Conservation (phyloP, 2,329 filamentous ascomycete genomes). For the Aspergillus caelatus region DNA sequence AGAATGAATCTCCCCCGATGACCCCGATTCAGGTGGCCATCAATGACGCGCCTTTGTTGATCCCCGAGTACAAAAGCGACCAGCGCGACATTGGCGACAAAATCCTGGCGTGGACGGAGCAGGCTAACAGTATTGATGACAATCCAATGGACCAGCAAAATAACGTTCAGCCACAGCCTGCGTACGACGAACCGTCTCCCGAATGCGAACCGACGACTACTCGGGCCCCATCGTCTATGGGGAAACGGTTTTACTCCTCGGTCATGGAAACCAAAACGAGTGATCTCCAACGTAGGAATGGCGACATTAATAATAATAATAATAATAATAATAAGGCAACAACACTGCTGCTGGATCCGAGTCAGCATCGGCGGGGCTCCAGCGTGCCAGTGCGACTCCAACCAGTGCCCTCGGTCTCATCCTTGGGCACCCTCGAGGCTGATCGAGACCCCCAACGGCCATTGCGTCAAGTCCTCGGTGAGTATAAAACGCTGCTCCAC, state of each 20-base stretch:
- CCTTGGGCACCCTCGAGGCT: slow-evolving; percentile 21
- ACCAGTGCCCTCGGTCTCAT: slow-evolving; percentile 29
- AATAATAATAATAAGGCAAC: too few relatives aligned
- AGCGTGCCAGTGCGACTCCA: slow-evolving; percentile 8
- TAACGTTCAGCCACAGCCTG: background rate
- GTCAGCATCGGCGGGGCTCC: slow-evolving; percentile 8
- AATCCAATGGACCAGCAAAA: background rate
- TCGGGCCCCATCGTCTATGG: background rate
- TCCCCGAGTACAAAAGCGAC: background rate
- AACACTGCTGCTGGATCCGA: background rate
- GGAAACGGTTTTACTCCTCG: slow-evolving; percentile 10
- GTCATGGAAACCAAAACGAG: background rate
- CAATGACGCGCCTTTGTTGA: slow-evolving; percentile 1
- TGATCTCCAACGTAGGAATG: background rate
- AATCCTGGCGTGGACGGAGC: background rate
- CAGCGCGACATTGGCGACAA: background rate
- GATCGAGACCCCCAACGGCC: slow-evolving; percentile 17
- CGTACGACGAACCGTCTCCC: background rate
- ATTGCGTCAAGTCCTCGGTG: slow-evolving; percentile 19
- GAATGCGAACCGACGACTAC: background rate
- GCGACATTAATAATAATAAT: too few relatives aligned
- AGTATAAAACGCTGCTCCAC: slow-evolving; percentile 3
- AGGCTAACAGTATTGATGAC: background rate
- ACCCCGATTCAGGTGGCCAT: slow-evolving; percentile 3
- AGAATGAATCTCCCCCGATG: background rate